These are phyloP conservation scores for Mycena olivaceomarginata DNA, from an alignment of 768 basidiomycete species.

Conservation along the genomic window DNA sequence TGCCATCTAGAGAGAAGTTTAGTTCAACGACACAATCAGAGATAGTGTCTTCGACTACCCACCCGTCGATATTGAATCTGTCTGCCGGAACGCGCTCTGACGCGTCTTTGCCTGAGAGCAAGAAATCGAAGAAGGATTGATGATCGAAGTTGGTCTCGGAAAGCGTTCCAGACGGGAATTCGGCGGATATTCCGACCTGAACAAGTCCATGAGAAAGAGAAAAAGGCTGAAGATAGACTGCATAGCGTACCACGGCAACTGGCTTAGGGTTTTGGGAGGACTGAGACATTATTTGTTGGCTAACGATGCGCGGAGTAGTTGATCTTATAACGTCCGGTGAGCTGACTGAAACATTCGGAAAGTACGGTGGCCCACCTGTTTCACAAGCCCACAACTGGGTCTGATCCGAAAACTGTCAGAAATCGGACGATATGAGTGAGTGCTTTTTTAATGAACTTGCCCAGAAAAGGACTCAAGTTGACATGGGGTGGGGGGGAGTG, in stretches of 20 bases:
- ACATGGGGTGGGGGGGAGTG: too few relatives aligned
- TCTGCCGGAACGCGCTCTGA: conserved; percentile 54
- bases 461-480: too few relatives aligned
- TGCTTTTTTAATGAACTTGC: too few relatives aligned
- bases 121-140: conserved; percentile 58
- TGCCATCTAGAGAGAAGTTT: conserved; percentile 47
- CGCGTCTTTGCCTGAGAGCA: conserved; percentile 55
- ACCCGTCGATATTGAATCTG: conserved; percentile 58
- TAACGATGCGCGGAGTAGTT: too few relatives aligned
- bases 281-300: neutral
- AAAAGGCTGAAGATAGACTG: neutral
- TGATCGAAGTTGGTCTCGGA: conserved; percentile 55
- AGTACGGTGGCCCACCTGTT: too few relatives aligned
- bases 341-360: too few relatives aligned
- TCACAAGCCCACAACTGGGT: too few relatives aligned
- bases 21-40: neutral
- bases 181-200: conserved; percentile 59
- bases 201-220: too few relatives aligned
- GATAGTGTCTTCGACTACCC: conserved; percentile 23
- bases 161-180: conserved; percentile 58
- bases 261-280: neutral
- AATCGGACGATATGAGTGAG: too few relatives aligned
- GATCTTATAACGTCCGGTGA: too few relatives aligned
- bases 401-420: too few relatives aligned
- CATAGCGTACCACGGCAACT: neutral